A percentile compares a stretch with the other conserved stretches of the same genome.
Conservation (phyloP, 768 basidiomycete species). For the Cytidiella melzeri region DNA sequence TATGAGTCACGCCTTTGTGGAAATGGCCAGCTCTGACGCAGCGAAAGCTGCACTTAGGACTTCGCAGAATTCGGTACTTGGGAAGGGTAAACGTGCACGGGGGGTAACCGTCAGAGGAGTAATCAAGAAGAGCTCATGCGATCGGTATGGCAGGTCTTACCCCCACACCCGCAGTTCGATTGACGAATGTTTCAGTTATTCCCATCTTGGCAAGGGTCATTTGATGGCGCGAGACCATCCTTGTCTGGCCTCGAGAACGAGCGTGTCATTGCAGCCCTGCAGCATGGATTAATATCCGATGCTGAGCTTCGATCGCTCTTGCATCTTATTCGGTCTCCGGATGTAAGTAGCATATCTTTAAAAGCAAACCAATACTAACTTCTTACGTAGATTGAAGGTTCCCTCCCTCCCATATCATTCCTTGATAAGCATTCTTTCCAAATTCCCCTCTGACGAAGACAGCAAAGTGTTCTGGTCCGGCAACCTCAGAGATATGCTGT, state of each 20-base stretch:
- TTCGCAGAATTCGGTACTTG: slow-evolving; percentile 59
- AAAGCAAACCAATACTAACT: background rate
- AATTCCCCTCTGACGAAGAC: slow-evolving; percentile 73
- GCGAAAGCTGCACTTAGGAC: slow-evolving; percentile 63
- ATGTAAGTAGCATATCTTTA: slow-evolving; percentile 42
- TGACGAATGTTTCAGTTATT: too few species aligned
- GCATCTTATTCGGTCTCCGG: slow-evolving; percentile 69
- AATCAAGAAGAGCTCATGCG: slow-evolving; percentile 79
- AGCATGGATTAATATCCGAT: slow-evolving; percentile 61
- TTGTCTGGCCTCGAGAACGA: slow-evolving; percentile 57
- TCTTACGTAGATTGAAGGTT: slow-evolving; percentile 62
- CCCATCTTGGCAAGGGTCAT: slow-evolving; percentile 73
- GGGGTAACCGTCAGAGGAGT: slow-evolving; percentile 78
- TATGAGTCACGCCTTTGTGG: slow-evolving; percentile 77
- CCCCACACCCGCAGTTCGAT: too few species aligned
- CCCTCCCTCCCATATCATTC: slow-evolving; percentile 76
- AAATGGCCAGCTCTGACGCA: slow-evolving; percentile 53
- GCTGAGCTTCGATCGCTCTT: slow-evolving; percentile 59
- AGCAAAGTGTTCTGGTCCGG: slow-evolving; percentile 72
- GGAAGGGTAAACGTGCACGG: slow-evolving; percentile 70
- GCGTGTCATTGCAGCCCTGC: slow-evolving; percentile 51
- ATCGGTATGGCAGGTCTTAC: slow-evolving; percentile 46
- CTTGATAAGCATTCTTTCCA: slow-evolving; percentile 67
- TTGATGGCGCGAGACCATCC: slow-evolving; percentile 63
- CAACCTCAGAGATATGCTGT: slow-evolving; percentile 55